Percentiles rank a stretch among this genome's conserved stretches.
Conservation (phyloP, 805 yeast species). For the Lipomyces kockii region DNA sequence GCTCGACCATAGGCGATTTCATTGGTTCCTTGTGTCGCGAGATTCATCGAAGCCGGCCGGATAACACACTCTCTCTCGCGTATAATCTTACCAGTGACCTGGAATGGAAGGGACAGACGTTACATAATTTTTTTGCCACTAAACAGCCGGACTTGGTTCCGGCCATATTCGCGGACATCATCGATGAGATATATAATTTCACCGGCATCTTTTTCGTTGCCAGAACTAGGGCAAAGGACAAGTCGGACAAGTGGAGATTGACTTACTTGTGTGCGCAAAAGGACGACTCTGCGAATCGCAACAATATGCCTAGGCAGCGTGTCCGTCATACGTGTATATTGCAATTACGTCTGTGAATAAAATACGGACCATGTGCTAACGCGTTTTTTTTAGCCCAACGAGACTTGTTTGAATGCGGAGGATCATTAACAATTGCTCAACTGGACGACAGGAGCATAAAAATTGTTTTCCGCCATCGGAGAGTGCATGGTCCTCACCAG, state of each 20-base stretch:
- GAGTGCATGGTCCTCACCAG: slow-evolving; percentile 3
- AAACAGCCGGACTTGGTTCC: not conserved
- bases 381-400: not conserved
- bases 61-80: not conserved
- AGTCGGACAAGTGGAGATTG: slow-evolving; percentile 2
- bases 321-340: not conserved
- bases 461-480: not conserved
- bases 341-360: no score
- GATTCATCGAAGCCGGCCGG: not conserved
- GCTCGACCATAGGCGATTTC: slow-evolving; percentile 1
- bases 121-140: not conserved
- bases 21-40: not conserved
- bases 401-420: slow-evolving; percentile 7
- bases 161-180: slow-evolving; percentile 1
- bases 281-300: slow-evolving; percentile 4
- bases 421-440: not conserved
- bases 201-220: slow-evolving; percentile 8
- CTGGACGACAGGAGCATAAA: slow-evolving; percentile 2
- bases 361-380: not conserved
- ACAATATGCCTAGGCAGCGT: not conserved
- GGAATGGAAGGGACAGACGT: not conserved
- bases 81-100: not conserved
- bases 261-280: slow-evolving; percentile 6
- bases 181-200: slow-evolving; percentile 2
- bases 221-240: slow-evolving; percentile 2